Base-by-base conservation (phyloP, 2,329 filamentous ascomycete species). In the Trichophyton equinum region DNA sequence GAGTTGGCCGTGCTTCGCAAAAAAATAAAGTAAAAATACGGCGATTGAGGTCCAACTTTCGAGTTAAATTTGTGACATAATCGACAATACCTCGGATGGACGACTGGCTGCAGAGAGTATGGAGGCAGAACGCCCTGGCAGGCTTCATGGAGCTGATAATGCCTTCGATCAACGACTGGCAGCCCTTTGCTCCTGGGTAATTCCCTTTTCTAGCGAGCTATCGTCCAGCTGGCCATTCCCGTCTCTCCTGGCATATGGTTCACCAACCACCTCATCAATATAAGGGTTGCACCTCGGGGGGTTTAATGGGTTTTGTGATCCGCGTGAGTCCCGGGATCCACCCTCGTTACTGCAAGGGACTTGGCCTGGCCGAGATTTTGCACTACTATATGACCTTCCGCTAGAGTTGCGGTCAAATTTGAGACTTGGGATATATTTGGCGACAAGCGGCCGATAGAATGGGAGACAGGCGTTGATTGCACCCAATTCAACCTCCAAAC, bases 1-100 rank as follows among this genome's bases (percentile, higher is more conserved):
- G 38, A 62, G 20, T 62, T 64, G 59, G 62, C 65, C 8, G 56
- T 68, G 27, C 62, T 68, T 9, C 40, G 46, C 1, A 66, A 65
- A 38, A 67, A 59, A 22, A 22, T 18, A 18, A 18, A 18, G 18
- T 18, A 18, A 38, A 62, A 67, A 59, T 66, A 62, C 22, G 62
- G 61, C 9, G 60, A 62, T 8, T 60, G 53, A 1, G 53, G 11
- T 15, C 2, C 25, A 13, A 9, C 22, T 9, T 57, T 57, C 20
- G 58, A 51, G 3, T 47, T 59, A 7, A n/a, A 59, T 38, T 59
- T 59, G 18, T 44, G 44, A 53, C 4, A 51, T 49, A 7, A 5
- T 51, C 15, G 58, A 44, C 15, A 20, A 51, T 13, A 59, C 20
- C 25, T 22, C 44, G 15, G 38, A 59, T 18, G 58, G 20, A 11